These are phyloP conservation scores for Stachybotrys echinatus DNA, from an alignment of 2,329 filamentous ascomycete species.

Conservation along the genomic window DNA sequence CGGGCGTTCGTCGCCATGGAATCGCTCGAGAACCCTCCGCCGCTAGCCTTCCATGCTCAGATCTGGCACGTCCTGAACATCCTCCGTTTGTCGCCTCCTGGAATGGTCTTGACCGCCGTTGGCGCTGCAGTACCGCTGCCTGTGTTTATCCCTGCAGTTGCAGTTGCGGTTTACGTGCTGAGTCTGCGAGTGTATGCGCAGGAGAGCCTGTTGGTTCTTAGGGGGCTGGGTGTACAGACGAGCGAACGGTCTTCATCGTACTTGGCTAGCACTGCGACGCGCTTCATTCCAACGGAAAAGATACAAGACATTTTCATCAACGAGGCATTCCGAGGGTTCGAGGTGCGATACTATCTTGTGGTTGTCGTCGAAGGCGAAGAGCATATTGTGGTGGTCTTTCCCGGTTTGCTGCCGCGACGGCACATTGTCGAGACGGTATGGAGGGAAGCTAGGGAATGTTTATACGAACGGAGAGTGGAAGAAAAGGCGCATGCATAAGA, in stretches of 20 bases:
- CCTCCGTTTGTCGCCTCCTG: constrained; percentile 25
- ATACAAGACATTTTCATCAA: constrained; percentile 93
- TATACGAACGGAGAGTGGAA: constrained; percentile 54
- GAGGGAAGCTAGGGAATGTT: constrained; percentile 75
- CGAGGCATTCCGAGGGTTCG: constrained; percentile 89
- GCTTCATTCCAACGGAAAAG: constrained; percentile 80
- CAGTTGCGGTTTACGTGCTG: constrained; percentile 34
- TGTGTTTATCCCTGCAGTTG: constrained; percentile 31
- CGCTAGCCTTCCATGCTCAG: constrained; percentile 11
- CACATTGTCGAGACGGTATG: constrained; percentile 82
- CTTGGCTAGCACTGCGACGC: constrained; percentile 42
- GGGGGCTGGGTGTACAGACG: constrained; percentile 87
- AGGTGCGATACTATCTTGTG: constrained; percentile 82
- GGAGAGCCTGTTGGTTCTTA: constrained; percentile 83
- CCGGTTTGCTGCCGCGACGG: constrained; percentile 67
- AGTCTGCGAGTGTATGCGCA: constrained; percentile 49
- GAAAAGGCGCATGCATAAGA: constrained; percentile 15
- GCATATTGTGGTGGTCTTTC: constrained; percentile 92
- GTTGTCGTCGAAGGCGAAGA: constrained; percentile 87
- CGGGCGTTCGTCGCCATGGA: constrained; percentile 40
- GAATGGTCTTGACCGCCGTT: constrained; percentile 20
- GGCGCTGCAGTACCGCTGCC: constrained; percentile 30
- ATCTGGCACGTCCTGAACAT: constrained; percentile 19
- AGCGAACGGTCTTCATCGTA: constrained; percentile 60
- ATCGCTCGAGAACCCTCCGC: constrained; percentile 18